phyloP scores from a whole-genome alignment of 2,329 filamentous ascomycete genomes.

The Diaporthe vexans region DNA sequence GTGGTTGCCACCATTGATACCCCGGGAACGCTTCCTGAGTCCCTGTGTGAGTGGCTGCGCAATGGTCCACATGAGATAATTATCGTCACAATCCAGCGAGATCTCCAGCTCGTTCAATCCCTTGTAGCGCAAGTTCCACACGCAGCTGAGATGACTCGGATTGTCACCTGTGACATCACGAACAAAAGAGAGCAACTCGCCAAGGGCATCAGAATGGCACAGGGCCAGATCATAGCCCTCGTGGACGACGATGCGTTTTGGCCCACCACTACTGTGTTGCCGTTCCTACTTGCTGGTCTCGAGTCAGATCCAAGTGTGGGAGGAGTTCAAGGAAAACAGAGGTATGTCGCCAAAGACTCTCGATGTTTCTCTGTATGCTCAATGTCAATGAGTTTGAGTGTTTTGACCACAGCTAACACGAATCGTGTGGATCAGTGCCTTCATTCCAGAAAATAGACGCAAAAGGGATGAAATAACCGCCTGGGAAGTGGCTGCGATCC shows the following conservation, averaged over 20 bases:
- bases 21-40: neutral
- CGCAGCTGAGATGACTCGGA: neutral
- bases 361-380: accelerated
- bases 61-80: slow-evolving; percentile 14
- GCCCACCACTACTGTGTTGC: neutral
- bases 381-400: too few species aligned
- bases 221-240: neutral
- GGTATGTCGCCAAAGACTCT: neutral
- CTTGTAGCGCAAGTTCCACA: slow-evolving; percentile 1
- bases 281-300: slow-evolving; percentile 5
- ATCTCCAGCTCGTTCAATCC: neutral
- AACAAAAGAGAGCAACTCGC: slow-evolving; percentile 24
- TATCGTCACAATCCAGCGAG: slow-evolving; percentile 13
- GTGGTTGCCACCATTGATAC: slow-evolving; percentile 26
- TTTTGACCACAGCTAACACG: neutral
- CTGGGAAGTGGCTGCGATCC: slow-evolving; percentile 22
- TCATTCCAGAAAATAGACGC: slow-evolving; percentile 1
- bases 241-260: slow-evolving; percentile 21
- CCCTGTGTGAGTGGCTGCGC: neutral
- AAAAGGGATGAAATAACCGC: neutral
- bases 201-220: slow-evolving; percentile 8
- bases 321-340: slow-evolving; percentile 9
- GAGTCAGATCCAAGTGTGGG: slow-evolving; percentile 6
- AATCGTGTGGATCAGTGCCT: neutral
- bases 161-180: slow-evolving; percentile 2